These are phyloP conservation scores for Kregervanrija fluxuum DNA, from an alignment of 805 yeast species.

Conservation along the genomic window DNA sequence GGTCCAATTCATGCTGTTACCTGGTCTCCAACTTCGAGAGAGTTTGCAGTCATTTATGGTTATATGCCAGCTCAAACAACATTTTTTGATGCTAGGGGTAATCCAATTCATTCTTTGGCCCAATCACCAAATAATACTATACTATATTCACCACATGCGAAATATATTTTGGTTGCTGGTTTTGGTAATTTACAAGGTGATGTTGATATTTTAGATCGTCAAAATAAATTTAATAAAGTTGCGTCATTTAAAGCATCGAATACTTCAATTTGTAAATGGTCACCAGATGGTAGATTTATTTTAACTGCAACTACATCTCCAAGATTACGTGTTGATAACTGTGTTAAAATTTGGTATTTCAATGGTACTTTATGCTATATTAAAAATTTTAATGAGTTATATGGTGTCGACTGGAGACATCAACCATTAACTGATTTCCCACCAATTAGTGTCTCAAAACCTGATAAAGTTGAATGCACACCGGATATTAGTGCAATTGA, in stretches of 20 bases:
- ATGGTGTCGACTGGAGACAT: slow-evolving; percentile 80
- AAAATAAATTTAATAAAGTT: slow-evolving; percentile 71
- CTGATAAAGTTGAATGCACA: slow-evolving; percentile 40
- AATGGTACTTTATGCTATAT: slow-evolving; percentile 73
- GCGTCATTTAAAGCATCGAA: slow-evolving; percentile 85
- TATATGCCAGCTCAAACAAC: slow-evolving; percentile 96
- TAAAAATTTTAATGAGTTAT: slow-evolving; percentile 76
- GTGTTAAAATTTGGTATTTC: slow-evolving; percentile 89
- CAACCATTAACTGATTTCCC: slow-evolving; percentile 49
- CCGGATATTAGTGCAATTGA: slow-evolving; percentile 69
- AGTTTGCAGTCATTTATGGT: slow-evolving; percentile 96
- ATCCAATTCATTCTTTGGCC: slow-evolving; percentile 73
- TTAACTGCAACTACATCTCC: slow-evolving; percentile 97
- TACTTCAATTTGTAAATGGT: slow-evolving; percentile 96
- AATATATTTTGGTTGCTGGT: slow-evolving; percentile 88
- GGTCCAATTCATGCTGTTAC: slow-evolving; percentile 97
- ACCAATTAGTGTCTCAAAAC: slow-evolving; percentile 37
- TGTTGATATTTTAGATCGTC: slow-evolving; percentile 91
- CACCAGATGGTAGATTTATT: slow-evolving; percentile 91
- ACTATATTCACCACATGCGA: slow-evolving; percentile 88
- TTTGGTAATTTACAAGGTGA: slow-evolving; percentile 97
- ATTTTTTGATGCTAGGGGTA: slow-evolving; percentile 91
- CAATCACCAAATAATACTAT: slow-evolving; percentile 86
- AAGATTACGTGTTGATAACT: slow-evolving; percentile 92
- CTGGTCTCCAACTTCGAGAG: slow-evolving; percentile 95